Evolutionary conservation across 179 eudicot species (phyloP), one percentile per base, ranked within the genome.

Genomic region (Camellia oleifera): DNA sequence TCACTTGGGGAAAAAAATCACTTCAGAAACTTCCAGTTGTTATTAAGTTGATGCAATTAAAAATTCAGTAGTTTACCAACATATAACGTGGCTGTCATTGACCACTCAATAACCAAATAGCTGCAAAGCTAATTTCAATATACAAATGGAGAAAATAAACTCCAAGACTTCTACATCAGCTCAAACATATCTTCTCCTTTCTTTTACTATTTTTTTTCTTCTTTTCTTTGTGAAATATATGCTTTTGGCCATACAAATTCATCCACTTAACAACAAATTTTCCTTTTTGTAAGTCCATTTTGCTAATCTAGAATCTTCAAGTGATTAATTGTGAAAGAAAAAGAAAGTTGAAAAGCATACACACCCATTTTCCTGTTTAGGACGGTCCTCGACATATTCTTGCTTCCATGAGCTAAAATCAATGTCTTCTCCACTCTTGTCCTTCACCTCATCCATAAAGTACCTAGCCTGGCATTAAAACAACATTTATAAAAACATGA

Each of bases 281-380:
- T n/a, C 10, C 10, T n/a, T 15, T 45, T 15, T 0, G 14, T 11
- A 45, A 69, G 6, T 17, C 44, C 44, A 76, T 62, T 18, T 18
- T 62, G 78, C 18, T 61, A 18, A 76, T 48, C 56, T n/a, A 46
- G 4, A 70, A 48, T 46, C 40, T 0, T 20, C 74, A 46, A 46
- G 50, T 70, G 20, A 8, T 46, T 26, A 48, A 46, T 46, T 46
- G n/a, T 12, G 57, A 70, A 70, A 48, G 40, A 7, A 62, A 73
- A 32, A 23, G 66, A 40, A 18, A 62, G 75, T 32, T 11, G 54
- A 11, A 45, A 70, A 52, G 42, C 26, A 67, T 70, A 79, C 82
- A 84, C 79, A 92, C 99, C 96, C 97, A 79, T 96, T 96, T 78
- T 85, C 84, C 83, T 96, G 99, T 67, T 86, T 88, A 15, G 97